Percentiles rank a stretch among this genome's conserved stretches.
Conservation (phyloP, 2,329 filamentous ascomycete genomes). For the Claviceps sp. region DNA sequence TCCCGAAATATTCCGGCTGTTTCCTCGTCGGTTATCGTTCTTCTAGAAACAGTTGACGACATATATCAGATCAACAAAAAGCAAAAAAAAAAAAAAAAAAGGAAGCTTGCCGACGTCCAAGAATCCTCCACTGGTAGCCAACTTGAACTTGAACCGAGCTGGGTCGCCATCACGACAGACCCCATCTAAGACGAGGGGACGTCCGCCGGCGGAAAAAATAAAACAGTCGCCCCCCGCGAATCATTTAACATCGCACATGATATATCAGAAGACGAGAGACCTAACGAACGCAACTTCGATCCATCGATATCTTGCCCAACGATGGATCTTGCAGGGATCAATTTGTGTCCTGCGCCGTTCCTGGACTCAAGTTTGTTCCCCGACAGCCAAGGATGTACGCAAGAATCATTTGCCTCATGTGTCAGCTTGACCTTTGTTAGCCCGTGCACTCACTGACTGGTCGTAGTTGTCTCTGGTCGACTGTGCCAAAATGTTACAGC, state of each 20-base stretch:
- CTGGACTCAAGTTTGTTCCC: constrained; percentile 49
- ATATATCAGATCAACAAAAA: background rate
- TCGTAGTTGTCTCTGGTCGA: constrained; percentile 43
- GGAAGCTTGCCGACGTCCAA: background rate
- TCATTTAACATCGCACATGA: background rate
- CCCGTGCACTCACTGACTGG: background rate
- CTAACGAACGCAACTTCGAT: background rate
- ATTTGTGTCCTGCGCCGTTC: constrained; percentile 55
- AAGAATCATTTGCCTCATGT: background rate
- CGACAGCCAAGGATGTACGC: constrained; percentile 48
- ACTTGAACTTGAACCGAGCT: background rate
- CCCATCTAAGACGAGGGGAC: background rate
- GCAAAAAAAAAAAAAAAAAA: background rate
- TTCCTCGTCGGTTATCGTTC: background rate
- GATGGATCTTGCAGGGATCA: constrained; percentile 26
- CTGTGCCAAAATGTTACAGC: constrained; percentile 35
- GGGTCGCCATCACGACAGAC: background rate
- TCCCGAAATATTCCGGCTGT: background rate
- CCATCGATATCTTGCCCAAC: constrained; percentile 10
- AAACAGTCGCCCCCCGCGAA: background rate
- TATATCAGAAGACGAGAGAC: background rate
- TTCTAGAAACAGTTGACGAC: background rate
- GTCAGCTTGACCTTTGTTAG: constrained; percentile 1
- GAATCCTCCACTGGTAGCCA: background rate
- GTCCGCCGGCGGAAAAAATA: background rate